Percentiles rank a stretch among this genome's conserved stretches.
Conservation (phyloP, 2,329 filamentous ascomycete genomes). For the Rutstroemia sp. region DNA sequence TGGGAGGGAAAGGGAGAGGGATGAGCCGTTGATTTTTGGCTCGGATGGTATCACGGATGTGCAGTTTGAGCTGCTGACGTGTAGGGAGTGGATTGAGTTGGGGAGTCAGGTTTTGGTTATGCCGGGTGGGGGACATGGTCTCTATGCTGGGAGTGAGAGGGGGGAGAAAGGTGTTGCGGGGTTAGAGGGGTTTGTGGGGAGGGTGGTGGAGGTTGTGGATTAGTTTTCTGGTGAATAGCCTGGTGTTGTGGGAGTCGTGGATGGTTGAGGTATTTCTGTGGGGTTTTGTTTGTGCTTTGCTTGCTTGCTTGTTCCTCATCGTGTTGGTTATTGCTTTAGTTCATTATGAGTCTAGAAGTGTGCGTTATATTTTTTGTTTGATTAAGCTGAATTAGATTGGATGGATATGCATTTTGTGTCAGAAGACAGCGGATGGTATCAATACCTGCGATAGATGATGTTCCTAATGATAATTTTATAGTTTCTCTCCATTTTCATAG, state of each 20-base stretch:
- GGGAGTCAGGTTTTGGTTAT: constrained; percentile 64
- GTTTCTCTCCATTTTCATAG: too few species aligned
- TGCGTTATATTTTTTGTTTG: too few species aligned
- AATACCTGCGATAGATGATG: too few species aligned
- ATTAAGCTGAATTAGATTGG: too few species aligned
- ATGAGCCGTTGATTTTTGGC: constrained; percentile 32
- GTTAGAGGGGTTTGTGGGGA: constrained; percentile 66
- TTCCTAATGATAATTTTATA: too few species aligned
- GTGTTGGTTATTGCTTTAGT: too few species aligned
- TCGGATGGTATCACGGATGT: constrained; percentile 40
- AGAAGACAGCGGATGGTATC: too few species aligned
- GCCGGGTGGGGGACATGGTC: constrained; percentile 59
- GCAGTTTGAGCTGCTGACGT: constrained; percentile 60
- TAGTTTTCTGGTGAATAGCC: constrained; percentile 27
- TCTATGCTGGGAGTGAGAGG: constrained; percentile 47
- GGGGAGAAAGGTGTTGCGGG: constrained; percentile 49
- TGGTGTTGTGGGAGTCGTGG: neutral
- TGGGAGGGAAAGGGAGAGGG: constrained; percentile 21
- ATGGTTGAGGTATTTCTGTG: neutral
- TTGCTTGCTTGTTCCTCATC: neutral
- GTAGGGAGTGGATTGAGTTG: constrained; percentile 66
- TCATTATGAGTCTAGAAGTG: too few species aligned
- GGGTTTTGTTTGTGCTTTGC: neutral
- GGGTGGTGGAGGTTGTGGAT: constrained; percentile 53
- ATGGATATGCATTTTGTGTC: too few species aligned